Conservation (phyloP, 2,329 filamentous ascomycete genomes). For the Colletotrichum falcatum region DNA sequence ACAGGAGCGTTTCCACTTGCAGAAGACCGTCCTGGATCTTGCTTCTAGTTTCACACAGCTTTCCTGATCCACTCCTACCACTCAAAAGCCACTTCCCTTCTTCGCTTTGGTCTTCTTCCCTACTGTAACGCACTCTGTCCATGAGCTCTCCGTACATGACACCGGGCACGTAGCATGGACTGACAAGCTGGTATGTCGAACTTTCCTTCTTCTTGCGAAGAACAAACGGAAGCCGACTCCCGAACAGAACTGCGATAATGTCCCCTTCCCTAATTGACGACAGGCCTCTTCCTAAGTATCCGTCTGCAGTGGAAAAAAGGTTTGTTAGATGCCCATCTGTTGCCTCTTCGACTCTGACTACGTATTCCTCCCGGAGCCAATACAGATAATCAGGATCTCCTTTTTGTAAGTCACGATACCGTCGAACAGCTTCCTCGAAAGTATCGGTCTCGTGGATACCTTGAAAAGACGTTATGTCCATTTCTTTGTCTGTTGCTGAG, state of each 20-base stretch:
- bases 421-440: neutral
- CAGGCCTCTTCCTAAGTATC: neutral
- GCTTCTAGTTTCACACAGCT: neutral
- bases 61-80: neutral
- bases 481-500: neutral
- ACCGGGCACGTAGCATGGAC: slow-evolving; percentile 4
- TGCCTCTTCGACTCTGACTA: neutral
- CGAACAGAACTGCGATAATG: slow-evolving; percentile 8
- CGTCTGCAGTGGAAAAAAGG: neutral
- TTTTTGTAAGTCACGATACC: neutral
- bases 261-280: neutral
- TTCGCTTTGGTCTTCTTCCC: neutral
- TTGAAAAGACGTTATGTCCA: neutral
- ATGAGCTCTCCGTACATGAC: slow-evolving; percentile 2
- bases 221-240: slow-evolving; percentile 2
- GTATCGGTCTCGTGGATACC: neutral
- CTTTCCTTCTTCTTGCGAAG: neutral
- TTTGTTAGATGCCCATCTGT: neutral
- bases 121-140: neutral
- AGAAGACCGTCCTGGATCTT: neutral
- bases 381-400: neutral
- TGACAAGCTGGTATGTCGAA: neutral
- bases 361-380: neutral
- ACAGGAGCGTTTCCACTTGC: neutral
- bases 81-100: no score